Base-by-base conservation (phyloP, 2,329 filamentous ascomycete species). In the Alternaria burnsii region DNA sequence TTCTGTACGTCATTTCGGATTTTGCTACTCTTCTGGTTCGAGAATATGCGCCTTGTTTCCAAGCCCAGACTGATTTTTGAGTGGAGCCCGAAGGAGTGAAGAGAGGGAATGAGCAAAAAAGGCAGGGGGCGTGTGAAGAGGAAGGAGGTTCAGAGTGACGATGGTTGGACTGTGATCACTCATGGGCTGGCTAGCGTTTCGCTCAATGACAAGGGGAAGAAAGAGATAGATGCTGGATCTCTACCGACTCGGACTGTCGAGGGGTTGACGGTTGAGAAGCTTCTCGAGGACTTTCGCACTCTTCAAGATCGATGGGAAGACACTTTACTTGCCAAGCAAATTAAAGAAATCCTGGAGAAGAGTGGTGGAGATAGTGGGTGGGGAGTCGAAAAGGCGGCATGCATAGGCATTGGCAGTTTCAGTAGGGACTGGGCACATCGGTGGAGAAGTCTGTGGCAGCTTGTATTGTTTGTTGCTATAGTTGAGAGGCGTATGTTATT, bases 141-240 rank as follows among this genome's bases (percentile, higher is more conserved):
- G 50, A 69, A 68, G 44, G 60, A 74, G 52, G 62, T 78, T 5
- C 62, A 67, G 14, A 61, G 68, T 14, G 68, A 67, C 0, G 76
- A 79, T 65, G 77, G 76, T 4, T 79, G 77, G 77, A 79, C 73
- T 3, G 68, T 79, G 1, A 69, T 79, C n/a, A 76, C 75, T 16
- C 74, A 76, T 56, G 63, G 69, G 0, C 20, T 71, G 1, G 56
- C 63, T 12, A 66, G 60, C 1, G 22, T 70, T 10, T 62, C 60
- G 2, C 18, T 66, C 30, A 18, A 34, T 5, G 55, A 34, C 12
- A 24, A 46, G 7, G 38, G 38, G 18, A 30, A 59, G 58, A 47
- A 56, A 32, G 22, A 52, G 18, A 22, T 48, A 20, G 20, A 12
- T 28, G 51, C 40, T 26, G 55, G 53, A 18, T 57, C 66, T 5